phyloP scores from a whole-genome alignment of 805 yeast genomes.

The Teunomyces gatunensis region DNA sequence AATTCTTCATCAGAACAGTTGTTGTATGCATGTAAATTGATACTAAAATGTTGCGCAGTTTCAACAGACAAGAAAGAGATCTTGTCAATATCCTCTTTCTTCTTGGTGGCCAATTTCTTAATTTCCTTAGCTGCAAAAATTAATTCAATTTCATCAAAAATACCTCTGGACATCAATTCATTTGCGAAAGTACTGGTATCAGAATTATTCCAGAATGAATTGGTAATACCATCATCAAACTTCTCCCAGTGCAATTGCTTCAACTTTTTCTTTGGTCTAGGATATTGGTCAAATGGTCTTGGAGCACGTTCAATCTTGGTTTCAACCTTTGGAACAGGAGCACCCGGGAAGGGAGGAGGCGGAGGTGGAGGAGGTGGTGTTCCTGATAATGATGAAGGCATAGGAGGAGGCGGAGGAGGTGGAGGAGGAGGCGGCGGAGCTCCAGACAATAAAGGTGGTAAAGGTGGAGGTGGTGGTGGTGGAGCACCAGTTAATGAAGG shows the following conservation, averaged over 20 bases:
- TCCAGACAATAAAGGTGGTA: slow-evolving; percentile 5
- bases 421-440: slow-evolving; percentile 10
- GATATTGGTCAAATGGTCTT: slow-evolving; percentile 44
- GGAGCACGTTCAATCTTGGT: slow-evolving; percentile 9
- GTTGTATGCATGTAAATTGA: slow-evolving; percentile 66
- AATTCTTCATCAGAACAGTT: slow-evolving; percentile 52
- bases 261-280: slow-evolving; percentile 57
- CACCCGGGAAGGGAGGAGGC: slow-evolving; percentile 19
- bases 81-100: slow-evolving; percentile 44
- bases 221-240: slow-evolving; percentile 46
- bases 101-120: slow-evolving; percentile 42
- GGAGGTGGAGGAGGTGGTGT: slow-evolving; percentile 16
- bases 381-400: slow-evolving; percentile 4
- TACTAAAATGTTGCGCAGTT: slow-evolving; percentile 75
- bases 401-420: slow-evolving; percentile 33
- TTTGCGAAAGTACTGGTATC: slow-evolving; percentile 44
- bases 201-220: slow-evolving; percentile 61
- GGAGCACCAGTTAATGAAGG: slow-evolving; percentile 8
- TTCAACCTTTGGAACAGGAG: slow-evolving; percentile 25
- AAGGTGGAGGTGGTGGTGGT: slow-evolving; percentile 28
- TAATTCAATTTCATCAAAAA: slow-evolving; percentile 61
- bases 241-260: slow-evolving; percentile 86
- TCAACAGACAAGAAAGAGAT: slow-evolving; percentile 64
- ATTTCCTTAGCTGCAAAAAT: slow-evolving; percentile 58
- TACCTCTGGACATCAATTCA: slow-evolving; percentile 56